These are phyloP conservation scores for Cladosporium phlei DNA, from an alignment of 2,329 filamentous ascomycete genomes.

Conservation along the genomic window DNA sequence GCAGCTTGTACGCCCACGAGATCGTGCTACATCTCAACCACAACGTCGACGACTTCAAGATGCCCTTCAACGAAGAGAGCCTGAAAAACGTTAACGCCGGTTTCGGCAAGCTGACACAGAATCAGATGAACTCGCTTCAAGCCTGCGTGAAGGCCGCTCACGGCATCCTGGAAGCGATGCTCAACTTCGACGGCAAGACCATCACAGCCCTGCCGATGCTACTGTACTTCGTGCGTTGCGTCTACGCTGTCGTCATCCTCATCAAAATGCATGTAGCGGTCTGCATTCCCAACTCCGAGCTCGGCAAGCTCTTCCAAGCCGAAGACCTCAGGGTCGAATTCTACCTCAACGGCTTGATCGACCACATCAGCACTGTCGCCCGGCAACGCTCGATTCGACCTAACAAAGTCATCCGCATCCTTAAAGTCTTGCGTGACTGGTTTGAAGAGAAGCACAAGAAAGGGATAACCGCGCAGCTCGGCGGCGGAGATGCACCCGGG, in stretches of 20 bases:
- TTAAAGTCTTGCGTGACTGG: constrained; percentile 42
- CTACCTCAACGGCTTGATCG: constrained; percentile 43
- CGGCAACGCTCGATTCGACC: constrained; percentile 8
- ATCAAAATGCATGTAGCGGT: constrained; percentile 58
- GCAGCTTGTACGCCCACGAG: constrained; percentile 47
- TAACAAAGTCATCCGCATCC: constrained; percentile 43
- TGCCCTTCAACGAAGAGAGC: constrained; percentile 41
- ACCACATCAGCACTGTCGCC: constrained; percentile 9
- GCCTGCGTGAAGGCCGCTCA: constrained; percentile 44
- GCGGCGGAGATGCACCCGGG: constrained; percentile 16
- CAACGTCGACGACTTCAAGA: constrained; percentile 41
- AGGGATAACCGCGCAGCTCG: constrained; percentile 20
- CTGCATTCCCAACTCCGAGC: constrained; percentile 43
- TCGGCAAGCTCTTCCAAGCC: constrained; percentile 46
- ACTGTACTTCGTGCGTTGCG: constrained; percentile 45
- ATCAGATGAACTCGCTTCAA: constrained; percentile 44
- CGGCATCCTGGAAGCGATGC: constrained; percentile 45
- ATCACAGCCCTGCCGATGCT: constrained; percentile 44
- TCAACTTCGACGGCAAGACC: constrained; percentile 44
- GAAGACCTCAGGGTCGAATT: constrained; percentile 45
- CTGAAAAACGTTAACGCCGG: constrained; percentile 37
- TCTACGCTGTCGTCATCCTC: constrained; percentile 54
- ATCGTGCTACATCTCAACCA: constrained; percentile 47
- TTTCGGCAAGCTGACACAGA: constrained; percentile 39
- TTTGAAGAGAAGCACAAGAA: constrained; percentile 36